Base-by-base conservation (phyloP, 345 rosid genomes). In the Aegle marmelos region DNA sequence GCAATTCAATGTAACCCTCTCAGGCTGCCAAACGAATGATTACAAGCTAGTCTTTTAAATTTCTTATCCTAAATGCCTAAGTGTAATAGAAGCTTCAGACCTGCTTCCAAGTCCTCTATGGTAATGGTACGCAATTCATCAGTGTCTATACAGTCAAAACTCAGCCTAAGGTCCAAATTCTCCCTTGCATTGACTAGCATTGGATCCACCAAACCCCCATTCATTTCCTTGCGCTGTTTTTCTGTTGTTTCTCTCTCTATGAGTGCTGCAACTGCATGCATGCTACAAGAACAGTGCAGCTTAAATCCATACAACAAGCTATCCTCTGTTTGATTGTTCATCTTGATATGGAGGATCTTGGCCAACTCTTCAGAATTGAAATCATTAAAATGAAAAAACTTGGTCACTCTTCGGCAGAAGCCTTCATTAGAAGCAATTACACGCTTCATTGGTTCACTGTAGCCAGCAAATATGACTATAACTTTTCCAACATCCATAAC, bases 381-480 rank as follows among this genome's bases (percentile, higher is more conserved):
- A 85, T 97, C 98, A 13, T 88, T 82, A 54, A 97, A 97, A 66
- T 86, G 80, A 83, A 97, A 97, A 84, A 94, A 91, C 82, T 93
- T 97, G 19, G 98, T 94, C 48, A 97, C 99, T 85, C 99, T 94
- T 83, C 98, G 87, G 78, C 94, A 89, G 84, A 97, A 97, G 72
- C 99, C 99, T 83, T 97, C 98, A 24, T 94, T 94, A 2, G 98
- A 94, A 61, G 92, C 82, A 2, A 97, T 97, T 75, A 97, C 98
- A 17, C 98, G 95, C 85, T 91, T 90, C 99, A 97, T 97, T 66
- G 98, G 99, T 81, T 97, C 98, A 16, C 93, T 88, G 79, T 97
- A 97, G 22, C 99, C 98, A 0, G 98, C 98, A 27, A 94, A 97
- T 89, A 97, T 97, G 76, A 97, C 98, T 25, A 94, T 90, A 25